Percentiles rank a stretch among this genome's conserved stretches.
Conservation (phyloP, 306 rosid genomes). For the Psophocarpus tetragonolobus region DNA sequence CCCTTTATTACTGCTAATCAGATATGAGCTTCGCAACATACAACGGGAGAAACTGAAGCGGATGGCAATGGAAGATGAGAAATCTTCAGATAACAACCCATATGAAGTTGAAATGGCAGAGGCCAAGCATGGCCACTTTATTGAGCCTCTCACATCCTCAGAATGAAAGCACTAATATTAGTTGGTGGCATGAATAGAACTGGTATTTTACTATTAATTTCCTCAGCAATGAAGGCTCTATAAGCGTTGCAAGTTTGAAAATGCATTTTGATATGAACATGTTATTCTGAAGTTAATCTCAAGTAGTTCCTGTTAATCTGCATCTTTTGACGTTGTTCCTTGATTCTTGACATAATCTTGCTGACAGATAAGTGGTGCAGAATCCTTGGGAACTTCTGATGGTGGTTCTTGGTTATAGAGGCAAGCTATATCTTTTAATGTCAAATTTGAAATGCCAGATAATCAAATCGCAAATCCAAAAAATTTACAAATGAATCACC, state of each 20-base stretch:
- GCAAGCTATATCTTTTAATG: constrained; percentile 6
- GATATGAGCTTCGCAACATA: constrained; percentile 76
- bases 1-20: constrained; percentile 37
- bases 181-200: constrained; percentile 21
- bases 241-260: constrained; percentile 1
- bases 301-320: background rate
- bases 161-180: constrained; percentile 22
- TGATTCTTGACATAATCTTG: constrained; percentile 10
- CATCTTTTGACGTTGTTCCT: constrained; percentile 5
- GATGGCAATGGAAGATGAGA: constrained; percentile 60
- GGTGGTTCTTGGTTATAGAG: background rate
- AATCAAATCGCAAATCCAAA: background rate
- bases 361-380: background rate
- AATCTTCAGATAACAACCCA: constrained; percentile 48
- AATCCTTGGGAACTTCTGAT: constrained; percentile 6
- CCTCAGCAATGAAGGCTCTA: background rate
- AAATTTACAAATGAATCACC: background rate
- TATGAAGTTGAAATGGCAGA: constrained; percentile 88
- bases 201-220: constrained; percentile 18
- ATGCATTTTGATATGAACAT: constrained; percentile 3
- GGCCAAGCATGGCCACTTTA: constrained; percentile 44
- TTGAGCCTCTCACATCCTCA: constrained; percentile 44
- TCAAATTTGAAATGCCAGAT: constrained; percentile 9
- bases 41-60: constrained; percentile 57
- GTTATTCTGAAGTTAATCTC: constrained; percentile 6